A percentile compares a stretch with the other conserved stretches of the same genome.
These are phyloP conservation scores for Naematelia encephala DNA, from an alignment of 768 basidiomycete species.

Conservation along the genomic window DNA sequence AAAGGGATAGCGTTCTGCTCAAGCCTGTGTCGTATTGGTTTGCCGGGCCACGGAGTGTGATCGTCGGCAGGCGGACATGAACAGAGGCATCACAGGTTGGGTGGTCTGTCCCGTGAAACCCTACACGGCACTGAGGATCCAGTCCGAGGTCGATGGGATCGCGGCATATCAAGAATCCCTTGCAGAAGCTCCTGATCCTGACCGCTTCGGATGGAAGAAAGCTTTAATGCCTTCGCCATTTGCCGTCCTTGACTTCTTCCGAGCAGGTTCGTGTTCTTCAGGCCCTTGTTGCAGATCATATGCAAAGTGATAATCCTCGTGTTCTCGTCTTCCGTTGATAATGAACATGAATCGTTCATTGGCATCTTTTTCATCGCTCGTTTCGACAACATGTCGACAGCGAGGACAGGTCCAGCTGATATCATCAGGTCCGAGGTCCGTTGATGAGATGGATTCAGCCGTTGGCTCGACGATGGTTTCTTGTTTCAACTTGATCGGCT, in stretches of 20 bases:
- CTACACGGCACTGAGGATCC: too few species aligned
- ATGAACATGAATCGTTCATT: conserved; percentile 12
- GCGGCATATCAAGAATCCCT: too few species aligned
- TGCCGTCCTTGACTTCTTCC: conserved; percentile 50
- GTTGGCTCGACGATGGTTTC: too few species aligned
- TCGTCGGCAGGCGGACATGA: too few species aligned
- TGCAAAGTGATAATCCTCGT: conserved; percentile 86
- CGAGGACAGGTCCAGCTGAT: conserved; percentile 44
- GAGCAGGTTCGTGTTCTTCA: conserved; percentile 30
- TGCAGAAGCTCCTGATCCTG: too few species aligned
- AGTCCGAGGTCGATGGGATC: too few species aligned
- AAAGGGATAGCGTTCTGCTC: too few species aligned
- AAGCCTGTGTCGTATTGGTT: too few species aligned
- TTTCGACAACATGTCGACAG: conserved; percentile 19
- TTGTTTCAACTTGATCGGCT: too few species aligned
- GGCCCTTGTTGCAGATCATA: conserved; percentile 61
- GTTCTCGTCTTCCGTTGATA: conserved; percentile 57
- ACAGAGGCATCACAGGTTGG: too few species aligned
- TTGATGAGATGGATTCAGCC: conserved; percentile 17
- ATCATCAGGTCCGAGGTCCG: not conserved
- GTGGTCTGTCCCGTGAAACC: too few species aligned
- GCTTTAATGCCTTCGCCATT: conserved; percentile 44
- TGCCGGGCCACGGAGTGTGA: too few species aligned
- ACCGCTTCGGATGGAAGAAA: conserved; percentile 46
- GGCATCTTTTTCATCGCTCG: conserved; percentile 8